Conservation (phyloP, 2,329 filamentous ascomycete species). For the Magnaporthiopsis rhizophila region DNA sequence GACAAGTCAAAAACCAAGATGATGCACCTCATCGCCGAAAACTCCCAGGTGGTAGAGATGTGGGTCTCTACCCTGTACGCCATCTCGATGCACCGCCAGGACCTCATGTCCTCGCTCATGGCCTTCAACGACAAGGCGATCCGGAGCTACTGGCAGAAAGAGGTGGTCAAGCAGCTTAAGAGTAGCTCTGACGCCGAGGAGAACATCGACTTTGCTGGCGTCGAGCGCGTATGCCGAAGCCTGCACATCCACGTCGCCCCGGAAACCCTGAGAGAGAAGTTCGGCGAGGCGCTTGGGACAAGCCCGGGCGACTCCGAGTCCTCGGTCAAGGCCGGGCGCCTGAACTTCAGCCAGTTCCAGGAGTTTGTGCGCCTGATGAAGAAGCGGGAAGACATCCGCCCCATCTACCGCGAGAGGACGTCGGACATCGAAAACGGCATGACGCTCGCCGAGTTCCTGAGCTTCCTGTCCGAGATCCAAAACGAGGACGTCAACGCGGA, state of each 20-base stretch:
- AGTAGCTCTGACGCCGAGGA: conserved; percentile 48
- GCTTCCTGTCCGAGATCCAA: conserved; percentile 68
- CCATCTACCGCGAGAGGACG: conserved; percentile 59
- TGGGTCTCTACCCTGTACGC: conserved; percentile 82
- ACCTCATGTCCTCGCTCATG: conserved; percentile 83
- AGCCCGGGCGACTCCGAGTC: conserved; percentile 31
- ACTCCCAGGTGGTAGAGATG: conserved; percentile 60
- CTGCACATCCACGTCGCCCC: conserved; percentile 87
- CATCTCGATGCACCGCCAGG: conserved; percentile 78
- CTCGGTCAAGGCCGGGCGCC: conserved; percentile 49
- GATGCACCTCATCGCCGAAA: conserved; percentile 78
- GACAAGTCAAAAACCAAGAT: conserved; percentile 77
- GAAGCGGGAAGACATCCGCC: conserved; percentile 70
- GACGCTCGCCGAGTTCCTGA: conserved; percentile 63
- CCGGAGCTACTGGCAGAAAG: conserved; percentile 74
- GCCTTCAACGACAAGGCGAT: conserved; percentile 78
- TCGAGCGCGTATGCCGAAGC: conserved; percentile 78
- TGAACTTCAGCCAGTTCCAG: conserved; percentile 76
- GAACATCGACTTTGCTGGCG: conserved; percentile 66
- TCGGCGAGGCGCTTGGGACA: conserved; percentile 47
- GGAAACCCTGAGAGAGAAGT: conserved; percentile 64
- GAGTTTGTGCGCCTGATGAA: conserved; percentile 78
- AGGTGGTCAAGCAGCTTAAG: conserved; percentile 62
- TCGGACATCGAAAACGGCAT: conserved; percentile 55
- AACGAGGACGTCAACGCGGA: conserved; percentile 66